These are phyloP conservation scores for Mallotus nudiflorus DNA, from an alignment of 345 rosid genomes.

Conservation along the genomic window DNA sequence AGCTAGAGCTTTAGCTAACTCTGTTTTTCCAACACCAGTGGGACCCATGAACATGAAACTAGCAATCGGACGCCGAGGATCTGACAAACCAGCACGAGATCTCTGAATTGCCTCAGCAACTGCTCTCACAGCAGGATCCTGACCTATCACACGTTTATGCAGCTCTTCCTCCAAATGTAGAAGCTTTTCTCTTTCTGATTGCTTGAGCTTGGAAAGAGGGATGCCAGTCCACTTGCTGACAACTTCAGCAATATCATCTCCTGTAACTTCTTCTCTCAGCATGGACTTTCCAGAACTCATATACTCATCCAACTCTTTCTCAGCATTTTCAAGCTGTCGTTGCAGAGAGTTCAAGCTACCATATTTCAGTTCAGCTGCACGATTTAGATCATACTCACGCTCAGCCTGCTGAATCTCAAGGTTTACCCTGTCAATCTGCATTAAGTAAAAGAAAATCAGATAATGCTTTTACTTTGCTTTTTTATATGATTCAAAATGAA, in stretches of 20 bases:
- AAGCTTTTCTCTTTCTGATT: constrained; percentile 89
- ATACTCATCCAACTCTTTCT: constrained; percentile 86
- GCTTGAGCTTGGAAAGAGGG: constrained; percentile 94
- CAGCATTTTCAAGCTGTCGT: constrained; percentile 79
- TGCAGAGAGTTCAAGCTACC: constrained; percentile 91
- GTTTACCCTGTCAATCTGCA: constrained; percentile 89
- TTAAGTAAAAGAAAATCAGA: constrained; percentile 9
- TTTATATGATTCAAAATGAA: background rate
- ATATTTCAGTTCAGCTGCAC: constrained; percentile 96
- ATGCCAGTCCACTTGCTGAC: constrained; percentile 99
- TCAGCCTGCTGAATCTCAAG: constrained; percentile 98
- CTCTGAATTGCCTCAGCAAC: constrained; percentile 98
- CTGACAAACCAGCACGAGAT: constrained; percentile 96
- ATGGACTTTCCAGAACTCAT: constrained; percentile 91
- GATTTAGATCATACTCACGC: constrained; percentile 96
- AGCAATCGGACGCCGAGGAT: constrained; percentile 96
- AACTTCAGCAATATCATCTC: constrained; percentile 87
- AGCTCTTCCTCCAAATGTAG: constrained; percentile 84
- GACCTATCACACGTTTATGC: constrained; percentile 94
- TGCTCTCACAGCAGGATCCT: constrained; percentile 88
- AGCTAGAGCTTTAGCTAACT: constrained; percentile 91
- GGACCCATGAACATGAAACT: constrained; percentile 99
- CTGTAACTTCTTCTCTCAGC: constrained; percentile 97
- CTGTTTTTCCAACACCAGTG: constrained; percentile 98
- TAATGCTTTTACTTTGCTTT: background rate